Conservation (phyloP, 768 basidiomycete genomes). For the Leccinum olivaceopallidum region DNA sequence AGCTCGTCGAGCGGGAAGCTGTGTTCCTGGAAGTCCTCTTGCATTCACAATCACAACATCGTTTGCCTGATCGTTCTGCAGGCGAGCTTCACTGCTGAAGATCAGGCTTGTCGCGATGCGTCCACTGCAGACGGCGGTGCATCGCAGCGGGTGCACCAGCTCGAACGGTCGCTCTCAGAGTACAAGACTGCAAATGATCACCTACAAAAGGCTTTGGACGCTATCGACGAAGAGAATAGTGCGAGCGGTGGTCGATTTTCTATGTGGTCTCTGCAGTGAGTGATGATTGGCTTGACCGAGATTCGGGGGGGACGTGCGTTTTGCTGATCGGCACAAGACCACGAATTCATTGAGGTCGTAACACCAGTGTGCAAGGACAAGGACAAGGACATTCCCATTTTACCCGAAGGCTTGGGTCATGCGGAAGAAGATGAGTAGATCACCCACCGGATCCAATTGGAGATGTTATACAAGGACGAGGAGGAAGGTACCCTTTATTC, state of each 20-base stretch:
- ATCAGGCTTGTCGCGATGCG: slow-evolving; percentile 36
- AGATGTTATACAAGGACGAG: too few relatives aligned
- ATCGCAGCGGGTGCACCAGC: slow-evolving; percentile 43
- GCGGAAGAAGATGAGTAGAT: too few relatives aligned
- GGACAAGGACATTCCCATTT: too few relatives aligned
- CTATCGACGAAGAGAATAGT: slow-evolving; percentile 37
- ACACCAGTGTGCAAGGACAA: too few relatives aligned
- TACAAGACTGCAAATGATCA: slow-evolving; percentile 51
- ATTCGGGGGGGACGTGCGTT: too few relatives aligned
- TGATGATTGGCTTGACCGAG: too few relatives aligned
- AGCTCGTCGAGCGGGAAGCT: slow-evolving; percentile 57
- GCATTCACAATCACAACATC: slow-evolving; percentile 21
- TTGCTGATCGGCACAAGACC: too few relatives aligned
- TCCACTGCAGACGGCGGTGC: slow-evolving; percentile 27
- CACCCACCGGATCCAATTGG: too few relatives aligned
- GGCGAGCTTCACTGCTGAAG: slow-evolving; percentile 68
- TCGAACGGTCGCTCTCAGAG: slow-evolving; percentile 54
- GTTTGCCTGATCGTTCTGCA: slow-evolving; percentile 23
- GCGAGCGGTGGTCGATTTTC: slow-evolving; percentile 10
- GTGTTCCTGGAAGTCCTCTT: slow-evolving; percentile 65
- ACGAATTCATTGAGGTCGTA: too few relatives aligned
- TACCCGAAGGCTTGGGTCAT: too few relatives aligned
- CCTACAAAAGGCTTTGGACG: slow-evolving; percentile 51
- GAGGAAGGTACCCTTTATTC: too few relatives aligned
- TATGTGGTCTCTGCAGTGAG: too few relatives aligned